phyloP scores from a whole-genome alignment of 257 asterid genomes.

The Parsonsia alboflavescens region DNA sequence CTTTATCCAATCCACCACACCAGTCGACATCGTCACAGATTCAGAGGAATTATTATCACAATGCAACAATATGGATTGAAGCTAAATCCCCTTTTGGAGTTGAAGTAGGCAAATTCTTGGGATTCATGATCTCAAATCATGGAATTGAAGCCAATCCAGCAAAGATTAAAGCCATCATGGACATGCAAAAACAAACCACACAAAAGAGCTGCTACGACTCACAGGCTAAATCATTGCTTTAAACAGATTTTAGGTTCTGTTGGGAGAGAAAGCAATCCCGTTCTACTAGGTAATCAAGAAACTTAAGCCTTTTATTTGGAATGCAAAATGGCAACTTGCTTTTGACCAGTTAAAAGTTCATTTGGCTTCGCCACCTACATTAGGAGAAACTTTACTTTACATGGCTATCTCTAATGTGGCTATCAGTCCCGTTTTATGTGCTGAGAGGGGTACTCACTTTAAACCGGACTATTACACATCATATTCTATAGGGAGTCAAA shows the following conservation, averaged over 20 bases:
- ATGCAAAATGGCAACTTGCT: not conserved
- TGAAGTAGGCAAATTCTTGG: not conserved
- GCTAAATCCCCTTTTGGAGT: not conserved
- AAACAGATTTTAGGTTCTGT: too few relatives aligned
- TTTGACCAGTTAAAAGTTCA: not conserved
- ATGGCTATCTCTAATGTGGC: not conserved
- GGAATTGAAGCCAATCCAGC: not conserved
- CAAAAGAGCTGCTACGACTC: not conserved
- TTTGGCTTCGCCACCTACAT: not conserved
- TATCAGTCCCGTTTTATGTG: not conserved
- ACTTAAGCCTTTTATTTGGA: too few relatives aligned
- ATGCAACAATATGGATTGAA: not conserved
- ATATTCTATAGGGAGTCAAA: not conserved
- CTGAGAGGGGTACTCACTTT: accelerated
- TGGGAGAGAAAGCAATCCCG: not conserved
- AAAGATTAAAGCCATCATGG: not conserved
- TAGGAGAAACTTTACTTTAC: not conserved
- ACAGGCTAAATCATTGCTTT: not conserved
- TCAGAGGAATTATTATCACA: not conserved
- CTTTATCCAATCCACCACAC: not conserved
- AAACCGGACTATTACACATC: not conserved
- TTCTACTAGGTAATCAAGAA: not conserved
- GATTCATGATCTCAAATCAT: not conserved
- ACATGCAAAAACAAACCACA: not conserved
- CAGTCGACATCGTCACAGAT: not conserved